phyloP scores from a whole-genome alignment of 2,329 filamentous ascomycete genomes.

The Aspergillus jensenii region DNA sequence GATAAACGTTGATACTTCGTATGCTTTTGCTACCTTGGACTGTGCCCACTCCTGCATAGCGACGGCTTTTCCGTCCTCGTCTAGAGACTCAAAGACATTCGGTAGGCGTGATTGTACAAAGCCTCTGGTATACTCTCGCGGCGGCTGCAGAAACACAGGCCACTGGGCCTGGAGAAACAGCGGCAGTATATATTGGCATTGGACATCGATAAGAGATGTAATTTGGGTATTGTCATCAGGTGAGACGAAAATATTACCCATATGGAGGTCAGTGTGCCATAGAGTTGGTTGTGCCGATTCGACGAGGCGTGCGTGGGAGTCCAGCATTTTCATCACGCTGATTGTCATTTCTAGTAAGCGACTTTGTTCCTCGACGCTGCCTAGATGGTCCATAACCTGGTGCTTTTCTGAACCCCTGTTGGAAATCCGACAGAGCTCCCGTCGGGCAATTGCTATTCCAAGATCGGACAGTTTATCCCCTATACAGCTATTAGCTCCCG shows the following conservation, averaged over 20 bases:
- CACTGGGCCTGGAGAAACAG: conserved; percentile 27
- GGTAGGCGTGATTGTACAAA: conserved; percentile 11
- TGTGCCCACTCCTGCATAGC: conserved; percentile 18
- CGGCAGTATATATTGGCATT: conserved; percentile 26
- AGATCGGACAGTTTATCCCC: not conserved
- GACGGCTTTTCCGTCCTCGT: conserved; percentile 8
- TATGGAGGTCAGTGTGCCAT: conserved; percentile 21
- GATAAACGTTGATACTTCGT: conserved; percentile 19
- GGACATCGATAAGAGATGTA: conserved; percentile 24
- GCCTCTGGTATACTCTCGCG: conserved; percentile 18
- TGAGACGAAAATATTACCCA: conserved; percentile 34
- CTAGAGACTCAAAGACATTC: not conserved
- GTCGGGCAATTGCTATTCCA: not conserved
- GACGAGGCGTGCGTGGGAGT: not conserved
- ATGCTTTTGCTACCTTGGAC: conserved; percentile 26
- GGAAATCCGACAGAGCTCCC: not conserved
- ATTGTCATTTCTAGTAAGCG: not conserved
- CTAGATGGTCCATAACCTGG: not conserved
- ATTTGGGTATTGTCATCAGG: conserved; percentile 20
- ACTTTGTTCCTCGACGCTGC: not conserved
- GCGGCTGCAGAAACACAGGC: conserved; percentile 27
- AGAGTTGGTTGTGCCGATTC: conserved; percentile 19
- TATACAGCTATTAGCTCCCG: not conserved
- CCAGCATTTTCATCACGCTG: not conserved
- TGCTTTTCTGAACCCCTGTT: too few species aligned